Evolutionary conservation across 2,329 filamentous ascomycete species (phyloP).

Genomic region (Passalora sequoiae): DNA sequence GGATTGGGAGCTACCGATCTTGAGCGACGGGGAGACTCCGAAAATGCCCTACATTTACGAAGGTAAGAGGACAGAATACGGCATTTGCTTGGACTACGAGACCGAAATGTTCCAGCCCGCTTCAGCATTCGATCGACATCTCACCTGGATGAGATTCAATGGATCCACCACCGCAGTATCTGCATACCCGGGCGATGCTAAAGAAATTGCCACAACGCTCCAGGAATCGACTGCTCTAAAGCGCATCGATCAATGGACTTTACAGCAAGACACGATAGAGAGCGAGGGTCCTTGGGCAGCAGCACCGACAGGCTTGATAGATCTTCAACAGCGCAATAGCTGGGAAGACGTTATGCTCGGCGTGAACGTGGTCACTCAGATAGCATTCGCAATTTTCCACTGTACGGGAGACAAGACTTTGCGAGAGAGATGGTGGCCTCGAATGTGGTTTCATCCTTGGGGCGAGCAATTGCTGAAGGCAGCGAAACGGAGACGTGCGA

Average conservation of each 20-base stretch:
- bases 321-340: conserved; percentile 3
- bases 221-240: neutral
- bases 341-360: conserved; percentile 22
- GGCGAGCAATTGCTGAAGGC: conserved; percentile 15
- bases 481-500: conserved; percentile 9
- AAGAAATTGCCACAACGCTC: conserved; percentile 1
- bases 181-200: neutral
- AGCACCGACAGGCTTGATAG: neutral
- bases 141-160: conserved; percentile 25
- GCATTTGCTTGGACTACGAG: conserved; percentile 24
- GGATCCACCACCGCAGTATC: conserved; percentile 9
- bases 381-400: conserved; percentile 21
- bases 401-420: conserved; percentile 22
- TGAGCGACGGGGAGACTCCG: conserved; percentile 5
- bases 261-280: conserved; percentile 13
- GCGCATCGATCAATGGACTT: conserved; percentile 16
- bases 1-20: conserved; percentile 5
- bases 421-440: conserved; percentile 22
- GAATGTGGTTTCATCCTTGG: conserved; percentile 25
- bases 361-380: conserved; percentile 18
- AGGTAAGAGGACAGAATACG: conserved; percentile 20
- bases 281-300: conserved; percentile 15
- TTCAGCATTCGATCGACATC: conserved; percentile 17
- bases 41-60: conserved; percentile 15
- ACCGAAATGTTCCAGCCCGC: conserved; percentile 24